Evolutionary conservation across 2,329 filamentous ascomycete species (phyloP).

Genomic region (Penicillium thymicola): DNA sequence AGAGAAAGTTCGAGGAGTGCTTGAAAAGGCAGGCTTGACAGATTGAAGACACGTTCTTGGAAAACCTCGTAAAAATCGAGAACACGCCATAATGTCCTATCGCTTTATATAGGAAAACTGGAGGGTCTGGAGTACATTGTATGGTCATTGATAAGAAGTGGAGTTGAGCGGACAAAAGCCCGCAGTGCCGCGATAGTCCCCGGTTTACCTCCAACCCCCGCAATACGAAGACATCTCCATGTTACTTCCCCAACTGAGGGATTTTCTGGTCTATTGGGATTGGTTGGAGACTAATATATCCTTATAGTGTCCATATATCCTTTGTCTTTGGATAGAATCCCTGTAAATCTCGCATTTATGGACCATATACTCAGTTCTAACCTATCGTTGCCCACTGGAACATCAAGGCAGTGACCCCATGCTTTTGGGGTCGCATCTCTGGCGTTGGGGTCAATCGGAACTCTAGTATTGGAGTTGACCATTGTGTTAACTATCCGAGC

Average conservation of each 20-base stretch:
- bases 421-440: neutral
- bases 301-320: too few species aligned
- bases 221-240: neutral
- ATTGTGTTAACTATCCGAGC: neutral
- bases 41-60: neutral
- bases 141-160: slow-evolving; percentile 6
- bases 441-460: neutral
- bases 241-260: neutral
- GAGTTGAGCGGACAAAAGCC: slow-evolving; percentile 5
- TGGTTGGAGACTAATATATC: neutral
- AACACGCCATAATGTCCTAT: neutral
- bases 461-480: neutral
- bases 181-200: neutral
- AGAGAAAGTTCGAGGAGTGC: slow-evolving; percentile 5
- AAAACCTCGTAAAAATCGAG: neutral
- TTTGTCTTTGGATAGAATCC: too few species aligned
- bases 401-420: neutral
- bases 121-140: neutral
- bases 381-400: neutral
- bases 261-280: neutral
- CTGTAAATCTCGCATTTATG: neutral
- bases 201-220: slow-evolving; percentile 1
- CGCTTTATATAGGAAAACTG: neutral
- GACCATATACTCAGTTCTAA: neutral
- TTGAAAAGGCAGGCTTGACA: neutral